Base-by-base conservation (phyloP, 495 filamentous ascomycete genomes). In the Bryoglossum gracile region DNA sequence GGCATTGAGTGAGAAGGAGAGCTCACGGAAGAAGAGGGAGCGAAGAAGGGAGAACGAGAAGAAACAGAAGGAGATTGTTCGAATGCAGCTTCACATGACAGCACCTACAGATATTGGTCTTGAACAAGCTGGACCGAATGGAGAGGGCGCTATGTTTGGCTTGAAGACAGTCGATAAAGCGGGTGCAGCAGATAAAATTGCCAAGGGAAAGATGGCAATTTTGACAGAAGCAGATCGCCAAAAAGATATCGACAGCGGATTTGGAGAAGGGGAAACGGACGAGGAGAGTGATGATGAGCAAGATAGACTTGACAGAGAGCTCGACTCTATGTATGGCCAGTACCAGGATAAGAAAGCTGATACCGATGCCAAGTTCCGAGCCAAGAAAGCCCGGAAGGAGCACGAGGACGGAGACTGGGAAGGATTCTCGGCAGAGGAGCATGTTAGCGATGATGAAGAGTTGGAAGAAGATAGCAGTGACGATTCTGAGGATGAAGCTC, bases 21-120 rank as follows among this genome's bases (percentile, higher is more conserved):
- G 59, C 19, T 53, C 80, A 35, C 77, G 78, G 55, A 87, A 80
- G 65, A 95, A 91, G 68, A 81, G 85, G 49, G 84, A 89, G 57
- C 72, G 83, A 50, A 72, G 88, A 51, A 82, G 76, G 56, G 87
- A 90, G 32, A 96, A 96, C 53, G 90, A 95, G 64, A 81, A 80
- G 60, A 95, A 89, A 67, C 81, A 84, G 54, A 89, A 84, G 63
- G 90, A 95, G 48, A 90, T 95, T 46, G 72, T 90, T 23, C 84
- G 92, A 38, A 80, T 97, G 83, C 94, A 98, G 66, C 78, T 98
- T 72, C 80, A 95, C 65, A 97, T 98, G 94, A 87, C 82, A 13
- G 84, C 88, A 1, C 91, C 92, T 13, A 90, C 86, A 72, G 94
- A 98, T 51, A 94, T 98, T 55, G 92, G 92, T 54, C 82, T 92